These are phyloP conservation scores for Ogataea chonburiensis DNA, from an alignment of 805 yeast species.

Conservation along the genomic window DNA sequence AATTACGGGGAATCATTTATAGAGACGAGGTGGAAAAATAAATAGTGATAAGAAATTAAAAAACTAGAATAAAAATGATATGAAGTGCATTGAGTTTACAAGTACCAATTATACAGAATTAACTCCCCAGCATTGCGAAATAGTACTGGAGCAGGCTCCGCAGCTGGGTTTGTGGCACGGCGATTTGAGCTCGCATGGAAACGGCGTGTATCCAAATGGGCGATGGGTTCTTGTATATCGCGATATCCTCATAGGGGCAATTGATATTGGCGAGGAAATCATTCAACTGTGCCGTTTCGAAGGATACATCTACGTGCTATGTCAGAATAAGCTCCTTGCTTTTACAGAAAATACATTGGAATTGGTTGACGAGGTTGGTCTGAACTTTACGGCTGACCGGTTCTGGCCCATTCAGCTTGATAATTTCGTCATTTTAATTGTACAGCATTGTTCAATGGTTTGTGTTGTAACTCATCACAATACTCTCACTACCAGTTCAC, in stretches of 20 bases:
- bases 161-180: constrained; percentile 3
- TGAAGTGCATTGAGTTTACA: constrained; percentile 7
- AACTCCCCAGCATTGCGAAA: background rate
- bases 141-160: background rate
- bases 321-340: background rate
- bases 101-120: constrained; percentile 1
- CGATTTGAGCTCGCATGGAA: background rate
- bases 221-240: constrained; percentile 4
- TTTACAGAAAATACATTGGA: constrained; percentile 6
- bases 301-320: constrained; percentile 6
- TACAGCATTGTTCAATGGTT: constrained; percentile 9
- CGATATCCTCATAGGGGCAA: constrained; percentile 5
- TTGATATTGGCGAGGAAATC: constrained; percentile 2
- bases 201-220: constrained; percentile 1
- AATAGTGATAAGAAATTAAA: constrained; percentile 15
- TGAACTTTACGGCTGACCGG: constrained; percentile 5
- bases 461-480: constrained; percentile 11
- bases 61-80: constrained; percentile 10
- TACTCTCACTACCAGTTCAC: constrained; percentile 3
- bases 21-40: constrained; percentile 29
- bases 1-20: constrained; percentile 38
- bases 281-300: background rate
- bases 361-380: constrained; percentile 3
- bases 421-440: constrained; percentile 1
- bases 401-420: constrained; percentile 7